These are phyloP conservation scores for Chaetomium tenue DNA, from an alignment of 495 filamentous ascomycete species.

Conservation along the genomic window DNA sequence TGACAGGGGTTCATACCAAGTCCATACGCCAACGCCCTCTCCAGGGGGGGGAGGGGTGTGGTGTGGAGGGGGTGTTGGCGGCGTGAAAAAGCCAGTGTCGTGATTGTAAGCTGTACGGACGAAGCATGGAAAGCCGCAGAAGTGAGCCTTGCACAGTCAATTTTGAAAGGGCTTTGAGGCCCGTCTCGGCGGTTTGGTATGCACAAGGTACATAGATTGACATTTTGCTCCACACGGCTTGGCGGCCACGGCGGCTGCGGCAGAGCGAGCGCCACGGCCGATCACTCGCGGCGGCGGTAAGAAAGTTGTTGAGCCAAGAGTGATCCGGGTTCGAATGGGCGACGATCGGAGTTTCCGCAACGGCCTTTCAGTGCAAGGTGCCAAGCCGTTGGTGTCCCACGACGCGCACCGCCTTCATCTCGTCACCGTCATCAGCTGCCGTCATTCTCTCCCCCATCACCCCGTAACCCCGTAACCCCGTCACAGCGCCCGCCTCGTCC, in stretches of 20 bases:
- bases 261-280: conserved; percentile 29
- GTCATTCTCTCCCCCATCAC: conserved; percentile 3
- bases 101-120: conserved; percentile 5
- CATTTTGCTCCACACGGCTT: conserved; percentile 32
- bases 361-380: conserved; percentile 12
- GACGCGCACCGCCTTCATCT: conserved; percentile 13
- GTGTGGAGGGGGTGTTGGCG: conserved; percentile 1
- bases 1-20: conserved; percentile 16
- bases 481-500: conserved; percentile 2
- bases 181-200: conserved; percentile 33
- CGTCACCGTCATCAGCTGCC: conserved; percentile 24
- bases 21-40: conserved; percentile 9
- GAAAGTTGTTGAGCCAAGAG: conserved; percentile 28
- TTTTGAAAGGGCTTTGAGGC: conserved; percentile 25
- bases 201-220: conserved; percentile 31
- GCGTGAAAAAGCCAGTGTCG: conserved; percentile 18
- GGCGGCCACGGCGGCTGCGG: conserved; percentile 31
- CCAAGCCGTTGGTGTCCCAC: conserved; percentile 26
- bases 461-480: background rate
- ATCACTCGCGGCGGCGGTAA: conserved; percentile 30
- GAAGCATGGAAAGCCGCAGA: conserved; percentile 32
- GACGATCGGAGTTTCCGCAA: conserved; percentile 30
- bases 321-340: conserved; percentile 21
- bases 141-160: conserved; percentile 30
- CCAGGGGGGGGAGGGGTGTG: conserved; percentile 7